Conservation (phyloP, 2,329 filamentous ascomycete genomes). For the Biscogniauxia marginata region DNA sequence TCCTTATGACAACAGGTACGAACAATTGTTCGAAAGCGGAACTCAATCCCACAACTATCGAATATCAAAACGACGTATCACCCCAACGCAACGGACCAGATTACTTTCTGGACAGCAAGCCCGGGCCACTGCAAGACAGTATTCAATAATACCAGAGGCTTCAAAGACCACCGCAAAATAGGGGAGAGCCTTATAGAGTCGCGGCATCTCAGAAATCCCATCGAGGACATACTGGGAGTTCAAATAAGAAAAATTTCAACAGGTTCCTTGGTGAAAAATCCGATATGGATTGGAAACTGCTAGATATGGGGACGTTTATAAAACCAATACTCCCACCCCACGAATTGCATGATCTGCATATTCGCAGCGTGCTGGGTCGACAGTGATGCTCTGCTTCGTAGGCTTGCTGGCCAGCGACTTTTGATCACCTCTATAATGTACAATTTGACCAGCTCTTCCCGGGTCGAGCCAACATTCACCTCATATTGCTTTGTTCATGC, state of each 20-base stretch:
- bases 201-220: constrained; percentile 11
- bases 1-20: too few species aligned
- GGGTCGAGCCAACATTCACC: constrained; percentile 15
- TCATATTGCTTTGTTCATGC: not conserved
- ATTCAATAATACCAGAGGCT: constrained; percentile 13
- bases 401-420: constrained; percentile 6
- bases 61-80: constrained; percentile 10
- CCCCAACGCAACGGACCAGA: constrained; percentile 6
- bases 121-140: constrained; percentile 9
- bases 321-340: not conserved
- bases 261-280: constrained; percentile 18
- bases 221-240: constrained; percentile 16
- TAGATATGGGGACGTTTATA: not conserved
- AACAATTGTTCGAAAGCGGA: constrained; percentile 10
- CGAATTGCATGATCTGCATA: not conserved
- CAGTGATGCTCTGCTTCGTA: not conserved
- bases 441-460: constrained; percentile 25
- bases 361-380: not conserved
- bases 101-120: constrained; percentile 12
- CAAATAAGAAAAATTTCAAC: constrained; percentile 15
- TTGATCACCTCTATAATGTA: constrained; percentile 31
- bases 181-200: constrained; percentile 16
- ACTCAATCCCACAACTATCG: constrained; percentile 10
- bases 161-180: constrained; percentile 14
- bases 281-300: not conserved